These are phyloP conservation scores for Xylaria digitata DNA, from an alignment of 2,329 filamentous ascomycete genomes.

Conservation along the genomic window DNA sequence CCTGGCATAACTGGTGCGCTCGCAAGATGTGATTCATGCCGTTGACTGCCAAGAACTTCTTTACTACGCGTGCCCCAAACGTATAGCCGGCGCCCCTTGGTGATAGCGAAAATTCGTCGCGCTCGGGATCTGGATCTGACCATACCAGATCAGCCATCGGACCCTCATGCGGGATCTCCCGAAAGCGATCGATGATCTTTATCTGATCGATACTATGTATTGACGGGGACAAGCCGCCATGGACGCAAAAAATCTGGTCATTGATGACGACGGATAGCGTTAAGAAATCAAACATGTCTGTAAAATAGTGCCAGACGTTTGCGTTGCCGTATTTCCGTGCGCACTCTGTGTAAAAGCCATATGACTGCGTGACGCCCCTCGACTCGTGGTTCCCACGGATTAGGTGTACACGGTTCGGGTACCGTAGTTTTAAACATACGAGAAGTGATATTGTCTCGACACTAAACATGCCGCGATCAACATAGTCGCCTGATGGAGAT, in stretches of 20 bases:
- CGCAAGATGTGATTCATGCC: slow-evolving; percentile 97
- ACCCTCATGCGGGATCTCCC: slow-evolving; percentile 97
- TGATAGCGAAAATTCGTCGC: slow-evolving; percentile 95
- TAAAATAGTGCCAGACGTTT: slow-evolving; percentile 99
- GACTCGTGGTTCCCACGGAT: slow-evolving; percentile 99
- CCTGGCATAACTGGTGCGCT: slow-evolving; percentile 98
- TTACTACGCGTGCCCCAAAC: slow-evolving; percentile 96
- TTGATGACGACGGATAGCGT: slow-evolving; percentile 98
- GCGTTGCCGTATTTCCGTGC: slow-evolving; percentile 98
- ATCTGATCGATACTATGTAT: slow-evolving; percentile 99
- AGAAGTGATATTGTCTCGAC: slow-evolving; percentile 98
- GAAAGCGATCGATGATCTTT: slow-evolving; percentile 98
- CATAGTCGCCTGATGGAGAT: slow-evolving; percentile 80
- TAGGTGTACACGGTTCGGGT: slow-evolving; percentile 92
- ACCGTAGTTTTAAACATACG: slow-evolving; percentile 95
- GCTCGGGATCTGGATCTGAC: slow-evolving; percentile 97
- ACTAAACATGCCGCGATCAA: slow-evolving; percentile 97
- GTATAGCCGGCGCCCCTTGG: slow-evolving; percentile 96
- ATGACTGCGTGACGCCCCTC: slow-evolving; percentile 96
- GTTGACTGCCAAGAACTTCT: slow-evolving; percentile 97
- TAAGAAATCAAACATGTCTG: slow-evolving; percentile 99
- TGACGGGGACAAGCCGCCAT: slow-evolving; percentile 86
- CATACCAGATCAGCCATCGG: slow-evolving; percentile 99
- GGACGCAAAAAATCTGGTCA: slow-evolving; percentile 98
- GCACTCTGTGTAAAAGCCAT: slow-evolving; percentile 99